Conservation (phyloP, 257 asterid species). For the Parsonsia alboflavescens region DNA sequence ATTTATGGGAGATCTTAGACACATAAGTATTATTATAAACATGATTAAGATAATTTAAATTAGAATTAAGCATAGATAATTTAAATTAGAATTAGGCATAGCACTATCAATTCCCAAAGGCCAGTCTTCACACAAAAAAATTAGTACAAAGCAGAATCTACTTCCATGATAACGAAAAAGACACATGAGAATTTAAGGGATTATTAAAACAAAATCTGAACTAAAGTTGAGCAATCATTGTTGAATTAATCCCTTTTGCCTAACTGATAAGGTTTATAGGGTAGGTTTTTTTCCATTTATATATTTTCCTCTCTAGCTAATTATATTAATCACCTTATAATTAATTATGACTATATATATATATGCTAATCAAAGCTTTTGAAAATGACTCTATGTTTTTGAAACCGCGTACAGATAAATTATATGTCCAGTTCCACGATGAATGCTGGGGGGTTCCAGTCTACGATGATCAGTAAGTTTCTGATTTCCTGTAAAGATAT, state of each 20-base stretch:
- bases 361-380: too few relatives aligned
- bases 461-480: constrained; percentile 79
- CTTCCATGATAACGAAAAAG: not conserved
- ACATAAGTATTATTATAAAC: too few relatives aligned
- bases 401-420: constrained; percentile 41
- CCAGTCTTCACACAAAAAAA: too few relatives aligned
- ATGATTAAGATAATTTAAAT: too few relatives aligned
- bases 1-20: too few relatives aligned
- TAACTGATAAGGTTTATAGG: not conserved
- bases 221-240: constrained; percentile 11
- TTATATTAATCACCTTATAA: too few relatives aligned
- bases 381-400: too few relatives aligned
- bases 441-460: constrained; percentile 99
- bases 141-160: constrained; percentile 1
- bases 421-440: constrained; percentile 79
- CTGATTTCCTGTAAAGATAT: not conserved
- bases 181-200: not conserved
- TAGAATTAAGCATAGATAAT: too few relatives aligned
- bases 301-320: not conserved
- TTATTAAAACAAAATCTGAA: not conserved
- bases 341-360: too few relatives aligned
- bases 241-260: not conserved
- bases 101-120: too few relatives aligned
- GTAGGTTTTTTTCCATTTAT: not conserved
- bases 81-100: not conserved